Conservation (phyloP, 225 moss, liverwort and hornwort genomes). For the Physcomitrium patens region DNA sequence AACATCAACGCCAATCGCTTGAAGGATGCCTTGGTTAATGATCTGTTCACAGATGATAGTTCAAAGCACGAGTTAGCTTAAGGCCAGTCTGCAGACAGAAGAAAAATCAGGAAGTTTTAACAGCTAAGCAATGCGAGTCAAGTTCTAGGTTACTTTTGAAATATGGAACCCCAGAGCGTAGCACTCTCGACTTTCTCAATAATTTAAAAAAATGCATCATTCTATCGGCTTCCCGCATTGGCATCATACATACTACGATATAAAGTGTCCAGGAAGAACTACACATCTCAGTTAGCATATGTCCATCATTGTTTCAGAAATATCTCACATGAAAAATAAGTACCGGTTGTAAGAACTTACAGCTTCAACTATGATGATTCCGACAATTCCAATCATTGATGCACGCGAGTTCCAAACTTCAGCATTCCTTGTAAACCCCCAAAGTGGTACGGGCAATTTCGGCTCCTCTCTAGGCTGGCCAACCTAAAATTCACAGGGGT, state of each 20-base stretch:
- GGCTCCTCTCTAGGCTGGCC: constrained; percentile 68
- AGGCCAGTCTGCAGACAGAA: not conserved
- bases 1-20: constrained; percentile 73
- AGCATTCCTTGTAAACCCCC: constrained; percentile 85
- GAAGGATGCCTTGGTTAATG: constrained; percentile 60
- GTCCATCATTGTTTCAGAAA: not conserved
- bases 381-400: constrained; percentile 74
- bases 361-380: constrained; percentile 68
- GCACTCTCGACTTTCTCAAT: not conserved
- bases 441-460: constrained; percentile 61
- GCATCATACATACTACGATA: not conserved
- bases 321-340: too few relatives aligned
- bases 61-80: not conserved
- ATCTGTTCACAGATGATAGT: constrained; percentile 39
- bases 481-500: constrained; percentile 45
- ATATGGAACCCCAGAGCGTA: too few relatives aligned
- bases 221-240: not conserved
- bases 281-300: not conserved
- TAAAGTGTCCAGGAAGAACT: not conserved
- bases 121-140: not conserved
- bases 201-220: not conserved
- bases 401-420: constrained; percentile 87
- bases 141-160: not conserved
- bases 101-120: not conserved
- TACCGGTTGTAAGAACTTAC: constrained; percentile 42